These are phyloP conservation scores for Euphorbia celastroides DNA, from an alignment of 441 rosid species.

Conservation along the genomic window DNA sequence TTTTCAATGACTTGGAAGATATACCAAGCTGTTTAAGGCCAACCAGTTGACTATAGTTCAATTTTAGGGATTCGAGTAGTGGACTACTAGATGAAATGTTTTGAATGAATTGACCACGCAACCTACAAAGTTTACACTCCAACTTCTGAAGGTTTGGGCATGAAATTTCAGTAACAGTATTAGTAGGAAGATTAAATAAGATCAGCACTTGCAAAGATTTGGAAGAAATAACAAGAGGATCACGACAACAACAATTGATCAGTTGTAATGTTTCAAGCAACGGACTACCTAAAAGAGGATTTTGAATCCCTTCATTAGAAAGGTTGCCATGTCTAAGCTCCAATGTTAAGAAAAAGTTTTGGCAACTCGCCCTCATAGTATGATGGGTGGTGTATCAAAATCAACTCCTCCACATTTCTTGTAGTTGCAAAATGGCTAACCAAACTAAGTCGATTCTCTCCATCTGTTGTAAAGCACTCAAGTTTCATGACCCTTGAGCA, in stretches of 20 bases:
- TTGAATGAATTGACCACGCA: not conserved
- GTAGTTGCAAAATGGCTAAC: constrained; percentile 10
- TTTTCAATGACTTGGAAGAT: constrained; percentile 8
- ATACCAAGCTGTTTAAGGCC: not conserved
- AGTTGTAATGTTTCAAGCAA: constrained; percentile 10
- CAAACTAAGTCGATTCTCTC: not conserved
- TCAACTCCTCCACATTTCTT: constrained; percentile 1
- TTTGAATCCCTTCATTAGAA: constrained; percentile 2
- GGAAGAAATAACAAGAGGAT: not conserved
- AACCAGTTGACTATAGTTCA: not conserved
- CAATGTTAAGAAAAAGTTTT: constrained; percentile 2
- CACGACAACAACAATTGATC: not conserved
- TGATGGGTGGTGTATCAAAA: not conserved
- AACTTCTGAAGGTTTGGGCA: not conserved
- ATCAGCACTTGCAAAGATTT: constrained; percentile 16
- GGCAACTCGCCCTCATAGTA: constrained; percentile 8
- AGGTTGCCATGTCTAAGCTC: not conserved
- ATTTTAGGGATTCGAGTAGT: constrained; percentile 7
- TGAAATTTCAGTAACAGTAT: not conserved
- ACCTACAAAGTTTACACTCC: not conserved
- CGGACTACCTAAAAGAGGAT: constrained; percentile 9
- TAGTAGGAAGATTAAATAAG: not conserved
- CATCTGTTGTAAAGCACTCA: not conserved
- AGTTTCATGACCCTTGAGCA: constrained; percentile 4
- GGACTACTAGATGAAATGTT: not conserved